Percentiles rank a stretch among this genome's conserved stretches.
Conservation (phyloP, 352 stramenopile genomes). For the Saprolegnia parasitica region DNA sequence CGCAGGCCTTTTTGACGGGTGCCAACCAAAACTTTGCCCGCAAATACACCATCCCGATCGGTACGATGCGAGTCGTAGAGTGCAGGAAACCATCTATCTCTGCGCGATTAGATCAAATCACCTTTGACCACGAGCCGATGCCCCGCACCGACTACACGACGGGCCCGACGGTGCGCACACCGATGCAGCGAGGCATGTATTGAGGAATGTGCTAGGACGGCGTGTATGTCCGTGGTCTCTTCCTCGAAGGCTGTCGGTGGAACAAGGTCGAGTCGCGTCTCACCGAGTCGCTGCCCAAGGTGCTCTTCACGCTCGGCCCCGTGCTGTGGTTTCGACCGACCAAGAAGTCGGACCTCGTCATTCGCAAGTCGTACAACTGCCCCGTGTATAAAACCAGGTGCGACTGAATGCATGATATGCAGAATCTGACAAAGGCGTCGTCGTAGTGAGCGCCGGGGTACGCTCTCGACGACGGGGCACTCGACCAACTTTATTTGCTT, state of each 20-base stretch:
- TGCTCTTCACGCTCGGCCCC: conserved; percentile 79
- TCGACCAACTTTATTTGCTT: conserved; percentile 95
- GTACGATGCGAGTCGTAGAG: conserved; percentile 37
- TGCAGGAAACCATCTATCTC: too few species aligned
- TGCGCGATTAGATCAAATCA: conserved; percentile 59
- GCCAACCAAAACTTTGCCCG: conserved; percentile 93
- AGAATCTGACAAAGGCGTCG: too few species aligned
- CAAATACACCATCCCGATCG: conserved; percentile 90
- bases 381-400: conserved; percentile 93
- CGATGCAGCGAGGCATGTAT: background rate
- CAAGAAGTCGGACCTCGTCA: conserved; percentile 73
- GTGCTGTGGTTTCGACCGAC: conserved; percentile 80
- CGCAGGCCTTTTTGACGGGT: conserved; percentile 93
- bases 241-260: conserved; percentile 87
- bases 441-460: conserved; percentile 76
- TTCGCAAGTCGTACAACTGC: conserved; percentile 76
- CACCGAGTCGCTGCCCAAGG: conserved; percentile 80
- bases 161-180: conserved; percentile 48
- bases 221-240: conserved; percentile 84
- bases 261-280: conserved; percentile 63
- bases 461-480: conserved; percentile 91
- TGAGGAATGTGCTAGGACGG: conserved; percentile 48
- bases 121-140: conserved; percentile 80
- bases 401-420: too few species aligned
- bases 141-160: conserved; percentile 64